phyloP scores from a whole-genome alignment of 1,284 basidiomycete species.

The Pterulicium gracile region DNA sequence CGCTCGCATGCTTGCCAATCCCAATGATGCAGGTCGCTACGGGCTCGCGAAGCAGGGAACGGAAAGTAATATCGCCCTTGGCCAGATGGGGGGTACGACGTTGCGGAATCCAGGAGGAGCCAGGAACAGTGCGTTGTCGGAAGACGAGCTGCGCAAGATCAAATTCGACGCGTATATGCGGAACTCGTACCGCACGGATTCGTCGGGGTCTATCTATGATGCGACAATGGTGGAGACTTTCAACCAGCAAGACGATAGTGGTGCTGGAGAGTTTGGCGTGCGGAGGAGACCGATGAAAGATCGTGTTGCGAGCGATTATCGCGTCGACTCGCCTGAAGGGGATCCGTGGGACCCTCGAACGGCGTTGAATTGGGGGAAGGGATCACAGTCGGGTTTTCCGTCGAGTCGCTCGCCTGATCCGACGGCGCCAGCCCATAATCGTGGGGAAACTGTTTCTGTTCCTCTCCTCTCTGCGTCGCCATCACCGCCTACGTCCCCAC shows the following conservation, averaged over 20 bases:
- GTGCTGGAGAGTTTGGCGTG: constrained; percentile 16
- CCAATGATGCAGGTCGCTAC: constrained; percentile 12
- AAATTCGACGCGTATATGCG: constrained; percentile 18
- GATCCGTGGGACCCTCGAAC: constrained; percentile 16
- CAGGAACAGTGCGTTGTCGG: constrained; percentile 10
- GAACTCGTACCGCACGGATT: constrained; percentile 14
- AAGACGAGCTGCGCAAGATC: constrained; percentile 20
- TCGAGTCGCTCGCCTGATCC: constrained; percentile 8
- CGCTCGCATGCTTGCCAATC: constrained; percentile 6
- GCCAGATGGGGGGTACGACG: constrained; percentile 15
- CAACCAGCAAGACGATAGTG: constrained; percentile 16
- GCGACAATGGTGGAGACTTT: constrained; percentile 22
- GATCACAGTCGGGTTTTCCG: constrained; percentile 11
- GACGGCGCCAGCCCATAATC: constrained; percentile 13
- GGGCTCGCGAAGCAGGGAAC: constrained; percentile 13
- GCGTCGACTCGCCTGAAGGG: neutral
- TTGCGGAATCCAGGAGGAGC: constrained; percentile 13
- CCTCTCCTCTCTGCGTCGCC: constrained; percentile 17
- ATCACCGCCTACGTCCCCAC: neutral
- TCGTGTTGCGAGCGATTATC: constrained; percentile 6
- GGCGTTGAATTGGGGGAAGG: constrained; percentile 12
- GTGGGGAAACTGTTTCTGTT: constrained; percentile 15
- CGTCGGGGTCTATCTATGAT: constrained; percentile 21
- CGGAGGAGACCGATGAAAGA: constrained; percentile 5
- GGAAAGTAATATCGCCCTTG: constrained; percentile 16